Base-by-base conservation (phyloP, 164 flowering plant species). In the Taxillus chinensis region DNA sequence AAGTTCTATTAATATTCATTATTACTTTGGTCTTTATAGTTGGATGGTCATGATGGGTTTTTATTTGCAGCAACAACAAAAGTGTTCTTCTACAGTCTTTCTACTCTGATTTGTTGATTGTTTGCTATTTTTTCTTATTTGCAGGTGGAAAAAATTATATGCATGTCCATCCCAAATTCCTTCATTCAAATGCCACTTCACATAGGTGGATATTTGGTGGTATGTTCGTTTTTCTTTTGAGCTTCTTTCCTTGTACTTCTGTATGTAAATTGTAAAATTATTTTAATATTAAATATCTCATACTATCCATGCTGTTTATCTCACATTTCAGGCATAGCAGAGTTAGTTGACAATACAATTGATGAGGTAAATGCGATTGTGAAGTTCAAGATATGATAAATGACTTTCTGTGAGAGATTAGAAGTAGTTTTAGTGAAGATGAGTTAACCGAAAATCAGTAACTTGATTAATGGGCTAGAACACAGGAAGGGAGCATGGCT, bases 171-270 rank as follows among this genome's bases (percentile, higher is more conserved):
- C 54, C 54, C 54, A 51, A 51, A 10, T 51, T 51, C 27, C 54
- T 51, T 51, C 54, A 51, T 51, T 51, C 96, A 62, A 93, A 93
- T 83, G 98, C 96, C 49, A 93, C 96, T 68, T 90, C 98, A 42
- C 98, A 93, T 78, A 90, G 86, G 73, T 93, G 98, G 97, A 88
- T 51, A 5, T 51, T 51, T 51, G 54, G 54, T 51, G 54, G 54
- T 51, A 51, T 51, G 27, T 10, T 5, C 83, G 15, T 13, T 16
- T 63, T 45, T 37, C 50, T 2, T 38, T 27, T 15, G 5, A 4
- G 8, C 46, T 9, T 45, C 60, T 15, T 39, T 15, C 51, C 41
- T 13, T 60, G 39, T 49, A 27, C 17, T 69, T 57, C 3, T 48
- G 51, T 48, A 8, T 4, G 15, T 15, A n/a, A 51, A 14, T 51